Base-by-base conservation (phyloP, 2,329 filamentous ascomycete species). In the Penicillium aurantiogriseum region DNA sequence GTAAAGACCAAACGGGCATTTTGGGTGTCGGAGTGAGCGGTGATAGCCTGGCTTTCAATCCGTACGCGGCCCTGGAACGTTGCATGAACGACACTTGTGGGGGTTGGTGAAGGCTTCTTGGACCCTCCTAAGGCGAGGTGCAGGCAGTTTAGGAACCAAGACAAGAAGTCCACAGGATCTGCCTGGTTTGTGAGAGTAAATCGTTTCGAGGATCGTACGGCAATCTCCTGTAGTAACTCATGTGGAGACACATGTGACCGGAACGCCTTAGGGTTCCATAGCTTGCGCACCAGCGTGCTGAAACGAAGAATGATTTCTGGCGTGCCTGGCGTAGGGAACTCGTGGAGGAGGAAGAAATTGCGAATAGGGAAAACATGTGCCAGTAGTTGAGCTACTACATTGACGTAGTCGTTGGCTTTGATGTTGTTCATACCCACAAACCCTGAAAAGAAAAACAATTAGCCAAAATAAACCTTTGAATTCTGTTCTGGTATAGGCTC, bases 341-440 rank as follows among this genome's bases (percentile, higher is more conserved):
- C 85, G 71, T 96, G 91, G 1, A 97, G 84, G 69, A 99, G 86
- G 71, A 97, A 87, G 77, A 87, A 97, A 73, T 97, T 97, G 35
- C 94, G 87, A 65, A 99, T 80, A 4, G 94, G 93, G 21, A 87
- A 81, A 27, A 97, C 91, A 75, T 99, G 94, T 3, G 93, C 88
- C 38, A 99, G 83, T 7, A 92, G 88, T 75, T 99, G 94, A 48
- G 96, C 88, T 3, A 97, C 85, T 27, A 96, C 93, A 72, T 99
- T 99, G 71, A 97, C 84, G 78, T 99, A 99, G 79, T 99, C 94
- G 77, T 99, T 99, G 57, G 94, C 91, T 76, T 99, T 99, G 82
- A 99, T 97, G 77, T 99, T 99, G 82, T 99, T 99, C 90, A 99
- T 95, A 64, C 94, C 94, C 60, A 99, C 91, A 72, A 92, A 99